Evolutionary conservation across 1,139 yeast genomes (phyloP), one percentile per base, ranked within the genome.

Genomic region (Yamadazyma oceani): DNA sequence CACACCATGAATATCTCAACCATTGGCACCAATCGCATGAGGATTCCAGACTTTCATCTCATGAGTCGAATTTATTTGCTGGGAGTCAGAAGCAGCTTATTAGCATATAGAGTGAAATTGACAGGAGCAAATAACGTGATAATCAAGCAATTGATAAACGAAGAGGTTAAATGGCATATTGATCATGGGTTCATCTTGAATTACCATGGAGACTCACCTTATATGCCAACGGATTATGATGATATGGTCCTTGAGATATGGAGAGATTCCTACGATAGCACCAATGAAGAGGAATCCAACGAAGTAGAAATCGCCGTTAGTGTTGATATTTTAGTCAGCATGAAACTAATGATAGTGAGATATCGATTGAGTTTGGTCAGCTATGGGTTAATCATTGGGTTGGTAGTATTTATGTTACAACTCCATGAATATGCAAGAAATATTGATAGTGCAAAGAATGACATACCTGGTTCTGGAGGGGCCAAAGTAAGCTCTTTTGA

Each of bases 161-260:
- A 78, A 49, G 96, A 89, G 56, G 74, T 86, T 0, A 88, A 87
- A 58, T 87, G 92, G 86, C 84, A 80, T 50, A 58, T 82, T 5
- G 69, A 80, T 37, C 49, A 78, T 2, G 58, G 63, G 4, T 54
- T 8, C 50, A 58, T 31, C 38, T 43, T 15, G 30, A 55, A 60
- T 65, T 48, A 54, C 66, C 94, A 86, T 54, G 86, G 87, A n/a
- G 72, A 82, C 21, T 82, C 95, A 0, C 96, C 96, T 1, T 89
- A 70, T 54, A 75, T 85, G 8, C 92, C 95, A 3, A 74, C 41
- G 8, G 48, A 27, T 9, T 23, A 29, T 11, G 35, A 32, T 7
- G 31, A 39, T 17, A 66, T 75, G 32, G 66, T 66, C 44, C 45
- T 78, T 17, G 77, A 75, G 45, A 40, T 78, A 4, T 75, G 80